phyloP scores from a whole-genome alignment of 2,329 filamentous ascomycete species.

The Spiromastix sp. region DNA sequence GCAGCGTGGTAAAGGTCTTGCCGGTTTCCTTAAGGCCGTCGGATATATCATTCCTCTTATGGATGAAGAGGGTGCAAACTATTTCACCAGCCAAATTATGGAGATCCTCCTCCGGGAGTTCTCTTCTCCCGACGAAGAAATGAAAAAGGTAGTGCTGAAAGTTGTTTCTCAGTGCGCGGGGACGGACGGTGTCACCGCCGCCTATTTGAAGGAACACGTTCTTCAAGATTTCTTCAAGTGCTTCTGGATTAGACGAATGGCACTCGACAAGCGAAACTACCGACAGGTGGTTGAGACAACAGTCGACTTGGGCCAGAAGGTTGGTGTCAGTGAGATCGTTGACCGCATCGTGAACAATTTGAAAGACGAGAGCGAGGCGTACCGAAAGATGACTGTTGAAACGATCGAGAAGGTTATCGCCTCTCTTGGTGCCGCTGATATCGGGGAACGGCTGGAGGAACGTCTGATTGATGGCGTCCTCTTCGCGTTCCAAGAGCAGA shows the following conservation, averaged over 20 bases:
- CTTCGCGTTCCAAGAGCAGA: conserved; percentile 95
- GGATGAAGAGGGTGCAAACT: conserved; percentile 99
- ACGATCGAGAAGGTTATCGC: conserved; percentile 95
- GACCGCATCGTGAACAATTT: conserved; percentile 89
- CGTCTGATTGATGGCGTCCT: conserved; percentile 90
- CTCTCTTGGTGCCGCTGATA: conserved; percentile 84
- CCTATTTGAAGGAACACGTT: conserved; percentile 90
- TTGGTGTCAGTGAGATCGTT: conserved; percentile 91
- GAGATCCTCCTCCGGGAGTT: conserved; percentile 95
- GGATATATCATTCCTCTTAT: conserved; percentile 97
- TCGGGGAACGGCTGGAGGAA: conserved; percentile 86
- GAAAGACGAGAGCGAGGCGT: conserved; percentile 96
- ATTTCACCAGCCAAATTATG: conserved; percentile 98
- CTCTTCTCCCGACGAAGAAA: conserved; percentile 93
- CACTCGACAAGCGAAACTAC: conserved; percentile 94
- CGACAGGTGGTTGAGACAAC: conserved; percentile 97
- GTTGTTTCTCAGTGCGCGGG: conserved; percentile 92
- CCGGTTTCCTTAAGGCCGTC: conserved; percentile 92
- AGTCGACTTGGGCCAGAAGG: conserved; percentile 92
- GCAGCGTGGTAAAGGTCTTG: conserved; percentile 90
- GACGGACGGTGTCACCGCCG: conserved; percentile 88
- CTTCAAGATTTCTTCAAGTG: conserved; percentile 96
- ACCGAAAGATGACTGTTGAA: conserved; percentile 98
- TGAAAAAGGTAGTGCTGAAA: conserved; percentile 99
- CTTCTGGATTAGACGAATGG: conserved; percentile 97